These are phyloP conservation scores for Brasenia schreberi DNA, from an alignment of 164 flowering plant genomes.

Conservation along the genomic window DNA sequence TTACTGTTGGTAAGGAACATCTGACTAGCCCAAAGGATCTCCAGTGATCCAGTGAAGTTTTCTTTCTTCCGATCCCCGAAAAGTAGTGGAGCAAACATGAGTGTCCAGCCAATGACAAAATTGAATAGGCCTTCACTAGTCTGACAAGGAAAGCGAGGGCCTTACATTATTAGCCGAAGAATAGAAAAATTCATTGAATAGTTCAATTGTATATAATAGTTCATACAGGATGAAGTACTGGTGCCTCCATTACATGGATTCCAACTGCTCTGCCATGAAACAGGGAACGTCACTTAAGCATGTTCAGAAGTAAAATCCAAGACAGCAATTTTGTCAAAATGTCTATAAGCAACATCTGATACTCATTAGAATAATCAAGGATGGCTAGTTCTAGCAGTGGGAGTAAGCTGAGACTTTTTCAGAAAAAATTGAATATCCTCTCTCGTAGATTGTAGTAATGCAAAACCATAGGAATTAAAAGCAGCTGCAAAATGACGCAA, in stretches of 20 bases:
- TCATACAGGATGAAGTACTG: slow-evolving; percentile 86
- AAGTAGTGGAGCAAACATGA: slow-evolving; percentile 91
- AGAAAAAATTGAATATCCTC: too few species aligned
- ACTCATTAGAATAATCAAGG: too few species aligned
- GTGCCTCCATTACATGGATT: slow-evolving; percentile 61
- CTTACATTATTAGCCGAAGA: background rate
- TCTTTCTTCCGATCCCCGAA: slow-evolving; percentile 69
- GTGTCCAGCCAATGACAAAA: slow-evolving; percentile 93
- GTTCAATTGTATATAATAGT: background rate
- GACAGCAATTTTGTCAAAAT: too few species aligned
- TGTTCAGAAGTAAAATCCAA: background rate
- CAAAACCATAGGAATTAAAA: too few species aligned
- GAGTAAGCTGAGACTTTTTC: too few species aligned
- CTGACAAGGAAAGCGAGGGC: slow-evolving; percentile 20
- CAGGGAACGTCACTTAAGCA: background rate
- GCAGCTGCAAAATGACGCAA: too few species aligned
- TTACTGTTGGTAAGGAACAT: slow-evolving; percentile 97
- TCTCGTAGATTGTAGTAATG: too few species aligned
- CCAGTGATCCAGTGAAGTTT: slow-evolving; percentile 71
- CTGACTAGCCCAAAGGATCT: slow-evolving; percentile 78
- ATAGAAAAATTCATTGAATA: too few species aligned
- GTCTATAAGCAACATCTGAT: too few species aligned
- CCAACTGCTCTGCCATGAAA: slow-evolving; percentile 78
- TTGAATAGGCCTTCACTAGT: slow-evolving; percentile 88
- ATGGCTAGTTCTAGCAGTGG: too few species aligned